Conservation (phyloP, 768 basidiomycete species). For the Suillus alpinus region DNA sequence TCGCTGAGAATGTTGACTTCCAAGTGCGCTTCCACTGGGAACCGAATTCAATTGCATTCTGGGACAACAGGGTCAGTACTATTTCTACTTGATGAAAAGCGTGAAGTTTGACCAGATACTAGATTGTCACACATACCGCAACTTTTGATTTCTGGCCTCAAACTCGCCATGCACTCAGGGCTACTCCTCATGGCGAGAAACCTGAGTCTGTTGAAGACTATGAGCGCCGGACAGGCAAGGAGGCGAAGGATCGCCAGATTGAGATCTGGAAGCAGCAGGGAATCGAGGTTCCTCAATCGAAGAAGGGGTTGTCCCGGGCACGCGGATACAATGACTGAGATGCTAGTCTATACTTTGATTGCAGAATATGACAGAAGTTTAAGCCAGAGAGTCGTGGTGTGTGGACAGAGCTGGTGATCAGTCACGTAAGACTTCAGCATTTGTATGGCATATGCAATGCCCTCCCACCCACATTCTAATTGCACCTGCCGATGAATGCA, state of each 20-base stretch:
- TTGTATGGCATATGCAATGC: too few relatives aligned
- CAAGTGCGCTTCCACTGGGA: conserved; percentile 81
- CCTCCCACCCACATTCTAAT: too few relatives aligned
- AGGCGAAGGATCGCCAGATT: conserved; percentile 69
- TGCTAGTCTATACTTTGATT: background rate
- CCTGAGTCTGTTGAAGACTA: conserved; percentile 77
- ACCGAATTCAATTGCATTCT: conserved; percentile 74
- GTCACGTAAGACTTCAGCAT: too few relatives aligned
- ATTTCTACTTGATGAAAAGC: background rate
- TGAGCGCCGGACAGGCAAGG: conserved; percentile 57
- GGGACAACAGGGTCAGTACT: conserved; percentile 73
- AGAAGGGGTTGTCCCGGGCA: conserved; percentile 33
- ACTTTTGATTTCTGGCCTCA: conserved; percentile 83
- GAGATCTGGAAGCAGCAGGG: conserved; percentile 74
- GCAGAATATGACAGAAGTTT: background rate
- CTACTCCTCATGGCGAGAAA: conserved; percentile 78
- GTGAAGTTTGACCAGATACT: conserved; percentile 1
- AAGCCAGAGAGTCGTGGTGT: background rate
- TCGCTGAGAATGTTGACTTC: conserved; percentile 67
- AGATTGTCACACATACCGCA: conserved; percentile 76
- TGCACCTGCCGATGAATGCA: too few relatives aligned
- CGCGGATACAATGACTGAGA: conserved; percentile 62
- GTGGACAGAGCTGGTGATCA: background rate
- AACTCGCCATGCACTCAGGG: conserved; percentile 74
- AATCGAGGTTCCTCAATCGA: conserved; percentile 35